These are phyloP conservation scores for Fremontodendron californicum DNA, from an alignment of 345 rosid species.

Conservation along the genomic window DNA sequence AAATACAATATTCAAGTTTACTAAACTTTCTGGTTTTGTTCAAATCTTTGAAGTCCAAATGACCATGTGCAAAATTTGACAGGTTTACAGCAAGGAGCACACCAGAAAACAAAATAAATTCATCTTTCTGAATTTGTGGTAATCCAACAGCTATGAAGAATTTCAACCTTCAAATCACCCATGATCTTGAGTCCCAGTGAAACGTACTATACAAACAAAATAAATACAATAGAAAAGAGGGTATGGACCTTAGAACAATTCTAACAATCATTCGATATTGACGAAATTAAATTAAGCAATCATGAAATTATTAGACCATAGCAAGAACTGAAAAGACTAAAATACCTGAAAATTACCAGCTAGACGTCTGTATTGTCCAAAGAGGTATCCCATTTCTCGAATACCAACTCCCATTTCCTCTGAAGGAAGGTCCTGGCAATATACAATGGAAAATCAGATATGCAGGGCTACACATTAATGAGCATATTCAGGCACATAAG, in stretches of 20 bases:
- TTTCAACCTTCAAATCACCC: neutral
- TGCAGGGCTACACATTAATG: neutral
- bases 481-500: neutral
- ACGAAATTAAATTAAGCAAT: conserved; percentile 8
- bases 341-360: conserved; percentile 98
- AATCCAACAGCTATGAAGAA: neutral
- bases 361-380: conserved; percentile 91
- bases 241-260: neutral
- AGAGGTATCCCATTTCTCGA: conserved; percentile 97
- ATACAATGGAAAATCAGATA: conserved; percentile 13
- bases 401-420: conserved; percentile 99
- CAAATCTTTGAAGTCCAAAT: neutral
- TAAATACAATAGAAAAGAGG: neutral
- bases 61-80: neutral
- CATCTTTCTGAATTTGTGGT: neutral
- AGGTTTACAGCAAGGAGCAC: neutral
- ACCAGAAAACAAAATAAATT: neutral
- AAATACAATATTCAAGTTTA: neutral
- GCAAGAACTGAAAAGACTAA: conserved; percentile 5
- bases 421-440: conserved; percentile 81
- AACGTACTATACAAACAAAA: neutral
- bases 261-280: neutral
- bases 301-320: neutral
- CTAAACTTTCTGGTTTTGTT: neutral
- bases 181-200: neutral